Evolutionary conservation across 2,329 filamentous ascomycete genomes (phyloP), one percentile per base, ranked within the genome.

Genomic region (Ascochyta lentis): DNA sequence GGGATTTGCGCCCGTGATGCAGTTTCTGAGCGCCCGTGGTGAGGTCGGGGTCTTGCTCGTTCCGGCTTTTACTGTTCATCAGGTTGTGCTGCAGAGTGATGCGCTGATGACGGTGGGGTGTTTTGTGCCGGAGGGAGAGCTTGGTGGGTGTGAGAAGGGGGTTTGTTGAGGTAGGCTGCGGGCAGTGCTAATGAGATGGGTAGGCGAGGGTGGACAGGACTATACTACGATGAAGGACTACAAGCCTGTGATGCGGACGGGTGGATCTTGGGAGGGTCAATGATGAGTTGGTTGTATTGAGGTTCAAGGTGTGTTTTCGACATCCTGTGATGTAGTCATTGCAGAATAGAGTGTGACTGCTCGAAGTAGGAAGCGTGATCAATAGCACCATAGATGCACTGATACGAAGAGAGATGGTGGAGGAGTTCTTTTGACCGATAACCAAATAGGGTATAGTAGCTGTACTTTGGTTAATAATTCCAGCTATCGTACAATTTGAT

Each of bases 401-500:
- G 29, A 12, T 13, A 5, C 13, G 29, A 31, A 8, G 24, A 26
- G 24, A 26, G 24, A 26, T 26, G 8, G 8, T 26, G 24, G 8
- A 26, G 24, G 24, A 7, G 24, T 6, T 26, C 24, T 8, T 6
- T 26, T 26, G 6, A 6, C 8, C 24, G 5, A 8, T 26, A 26
- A 26, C 24, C 8, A 26, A 15, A 10, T 31, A 12, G 12, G 10
- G 10, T 31, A 31, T 12, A 12, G 13, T 31, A 31, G 29, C 29
- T 13, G 13, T 31, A 12, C 29, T 29, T 10, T 10, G 27, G 2
- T 12, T 10, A 9, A 9, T 29, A 10, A 29, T 10, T 29, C 8
- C 27, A 29, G 27, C 27, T 10, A 10, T 29, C 27, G 8, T 29
- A 29, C 29, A 31, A 13, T 31, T 12, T 15, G 16, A 23, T 76